Evolutionary conservation across 306 rosid genomes (phyloP).

Genomic region (Begonia loranthoides): DNA sequence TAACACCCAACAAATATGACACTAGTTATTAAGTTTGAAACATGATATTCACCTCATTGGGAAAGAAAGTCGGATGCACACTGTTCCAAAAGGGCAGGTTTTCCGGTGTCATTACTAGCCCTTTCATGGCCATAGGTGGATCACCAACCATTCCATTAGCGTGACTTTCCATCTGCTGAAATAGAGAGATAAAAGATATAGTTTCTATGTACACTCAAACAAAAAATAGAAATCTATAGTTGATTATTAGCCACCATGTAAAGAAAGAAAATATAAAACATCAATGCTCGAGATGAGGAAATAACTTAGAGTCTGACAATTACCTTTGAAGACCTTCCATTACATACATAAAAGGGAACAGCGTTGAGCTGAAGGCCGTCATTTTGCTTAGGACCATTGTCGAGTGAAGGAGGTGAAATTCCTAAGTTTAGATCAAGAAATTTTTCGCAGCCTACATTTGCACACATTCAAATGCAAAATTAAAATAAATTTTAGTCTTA

Average conservation of each 20-base stretch:
- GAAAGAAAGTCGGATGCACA: conserved; percentile 45
- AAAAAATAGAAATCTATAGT: background rate
- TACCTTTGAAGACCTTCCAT: conserved; percentile 52
- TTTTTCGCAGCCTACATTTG: conserved; percentile 40
- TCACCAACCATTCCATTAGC: conserved; percentile 26
- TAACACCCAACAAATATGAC: background rate
- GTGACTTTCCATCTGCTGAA: conserved; percentile 53
- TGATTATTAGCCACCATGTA: conserved; percentile 7
- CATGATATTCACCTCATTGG: conserved; percentile 43
- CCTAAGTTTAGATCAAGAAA: conserved; percentile 91
- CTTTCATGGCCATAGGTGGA: conserved; percentile 34
- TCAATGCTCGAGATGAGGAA: background rate
- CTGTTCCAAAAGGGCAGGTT: conserved; percentile 47
- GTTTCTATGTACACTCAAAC: conserved; percentile 3
- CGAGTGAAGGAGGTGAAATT: conserved; percentile 50
- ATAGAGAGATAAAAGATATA: conserved; percentile 13
- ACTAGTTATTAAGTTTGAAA: background rate
- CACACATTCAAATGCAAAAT: conserved; percentile 6
- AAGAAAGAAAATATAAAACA: background rate
- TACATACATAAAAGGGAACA: conserved; percentile 22
- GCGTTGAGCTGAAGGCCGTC: conserved; percentile 46
- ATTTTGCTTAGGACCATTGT: conserved; percentile 33
- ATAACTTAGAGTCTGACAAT: background rate
- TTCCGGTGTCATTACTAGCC: conserved; percentile 39
- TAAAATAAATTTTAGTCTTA: background rate